Base-by-base conservation (phyloP, 495 filamentous ascomycete species). In the Wilcoxina mikolae region DNA sequence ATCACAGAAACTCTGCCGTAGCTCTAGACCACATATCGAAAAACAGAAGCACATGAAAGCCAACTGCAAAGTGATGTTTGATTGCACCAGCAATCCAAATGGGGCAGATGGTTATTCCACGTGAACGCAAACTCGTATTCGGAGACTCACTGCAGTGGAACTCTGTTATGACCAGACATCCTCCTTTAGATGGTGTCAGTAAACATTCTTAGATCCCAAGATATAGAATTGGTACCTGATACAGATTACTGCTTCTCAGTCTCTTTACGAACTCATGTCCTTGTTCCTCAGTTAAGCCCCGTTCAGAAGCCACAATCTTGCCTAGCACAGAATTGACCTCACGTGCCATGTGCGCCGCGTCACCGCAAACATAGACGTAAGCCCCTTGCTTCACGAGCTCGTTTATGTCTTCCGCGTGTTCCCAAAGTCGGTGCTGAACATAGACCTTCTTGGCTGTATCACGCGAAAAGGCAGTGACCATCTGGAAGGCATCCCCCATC, bases 341-440 rank as follows among this genome's bases (percentile, higher is more conserved):
- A 42, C 93, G 79, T 35, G 91, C 91, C 91, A 99, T 99, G 72
- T 95, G 90, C 46, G 93, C 85, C 4, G 91, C 91, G 62, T 99
- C 91, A 71, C 91, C 91, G 65, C 91, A 99, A 29, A 99, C 91
- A 67, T 99, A 99, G 72, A 99, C 87, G 69, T 90, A 95, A 15
- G 84, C 90, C 64, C 82, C 83, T 67, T 95, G 86, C 60, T 81
- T 70, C 10, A 99, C 74, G 2, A 99, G 79, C 59, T 89, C 78
- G 68, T 94, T 91, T 71, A 99, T 76, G 58, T 94, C 78, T 50
- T 81, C 74, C 26, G 87, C 84, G 22, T 80, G 72, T 68, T 95
- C 87, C 68, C 82, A 78, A 54, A 99, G 74, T 56, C 85, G 75
- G 69, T 99, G 89, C 70, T 99, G 91, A 4, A 99, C 91, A 65